Percentiles rank a stretch among this genome's conserved stretches.
Conservation (phyloP, 1,284 basidiomycete genomes). For the Anthracocystis panici-leucophaei region DNA sequence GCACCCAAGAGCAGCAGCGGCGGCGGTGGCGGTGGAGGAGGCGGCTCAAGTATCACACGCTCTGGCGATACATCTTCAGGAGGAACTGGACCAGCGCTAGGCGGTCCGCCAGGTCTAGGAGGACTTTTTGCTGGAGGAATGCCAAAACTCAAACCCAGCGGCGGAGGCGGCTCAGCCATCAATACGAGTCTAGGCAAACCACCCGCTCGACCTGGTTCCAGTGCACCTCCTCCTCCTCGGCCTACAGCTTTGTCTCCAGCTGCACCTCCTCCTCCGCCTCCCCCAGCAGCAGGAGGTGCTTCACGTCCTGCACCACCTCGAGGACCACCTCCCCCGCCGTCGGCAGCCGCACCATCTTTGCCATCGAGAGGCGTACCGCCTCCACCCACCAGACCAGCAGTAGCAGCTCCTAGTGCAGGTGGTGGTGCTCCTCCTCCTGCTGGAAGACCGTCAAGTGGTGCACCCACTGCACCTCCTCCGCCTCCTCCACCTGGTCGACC, state of each 20-base stretch:
- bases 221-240: conserved; percentile 28
- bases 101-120: conserved; percentile 78
- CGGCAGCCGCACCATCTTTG: conserved; percentile 35
- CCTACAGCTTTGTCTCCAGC: conserved; percentile 26
- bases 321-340: conserved; percentile 45
- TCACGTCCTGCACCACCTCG: conserved; percentile 26
- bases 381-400: conserved; percentile 42
- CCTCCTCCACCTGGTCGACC: conserved; percentile 42
- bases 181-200: conserved; percentile 44
- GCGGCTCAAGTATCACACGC: conserved; percentile 69
- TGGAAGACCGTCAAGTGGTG: conserved; percentile 12
- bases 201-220: conserved; percentile 34
- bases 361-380: conserved; percentile 46
- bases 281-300: conserved; percentile 15
- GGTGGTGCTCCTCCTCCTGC: conserved; percentile 34
- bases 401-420: conserved; percentile 17
- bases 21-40: conserved; percentile 45
- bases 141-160: conserved; percentile 79
- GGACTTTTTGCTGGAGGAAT: conserved; percentile 89
- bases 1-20: conserved; percentile 70
- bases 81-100: conserved; percentile 70
- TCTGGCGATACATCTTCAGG: conserved; percentile 32
- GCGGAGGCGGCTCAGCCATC: conserved; percentile 25
- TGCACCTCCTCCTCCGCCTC: conserved; percentile 31
- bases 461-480: conserved; percentile 30